phyloP scores from a whole-genome alignment of 2,329 filamentous ascomycete genomes.

The Colletotrichum sp. region DNA sequence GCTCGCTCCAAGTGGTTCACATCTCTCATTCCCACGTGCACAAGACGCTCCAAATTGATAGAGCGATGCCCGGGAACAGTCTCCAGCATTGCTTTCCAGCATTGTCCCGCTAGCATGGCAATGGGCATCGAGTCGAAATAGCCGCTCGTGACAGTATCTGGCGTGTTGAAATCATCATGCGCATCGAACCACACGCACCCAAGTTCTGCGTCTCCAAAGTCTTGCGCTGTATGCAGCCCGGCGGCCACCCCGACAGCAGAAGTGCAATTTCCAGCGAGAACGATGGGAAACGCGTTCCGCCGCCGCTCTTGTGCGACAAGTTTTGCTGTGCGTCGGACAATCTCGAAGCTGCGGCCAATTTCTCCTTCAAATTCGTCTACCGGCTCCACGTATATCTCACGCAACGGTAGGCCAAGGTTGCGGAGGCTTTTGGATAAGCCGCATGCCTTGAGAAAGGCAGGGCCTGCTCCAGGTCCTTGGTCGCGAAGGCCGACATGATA shows the following conservation, averaged over 20 bases:
- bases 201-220: background rate
- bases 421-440: background rate
- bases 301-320: background rate
- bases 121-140: conserved; percentile 34
- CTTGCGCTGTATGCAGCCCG: background rate
- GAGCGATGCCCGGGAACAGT: background rate
- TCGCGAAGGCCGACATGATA: background rate
- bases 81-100: conserved; percentile 23
- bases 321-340: background rate
- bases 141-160: conserved; percentile 26
- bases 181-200: background rate
- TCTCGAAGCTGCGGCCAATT: background rate
- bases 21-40: background rate
- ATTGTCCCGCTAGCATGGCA: conserved; percentile 28
- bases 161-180: conserved; percentile 24
- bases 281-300: background rate
- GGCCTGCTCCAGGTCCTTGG: background rate
- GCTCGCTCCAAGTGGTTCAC: background rate
- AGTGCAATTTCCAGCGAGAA: background rate
- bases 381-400: background rate
- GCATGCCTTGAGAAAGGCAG: background rate
- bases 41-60: background rate
- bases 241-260: background rate
- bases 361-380: background rate
- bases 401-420: background rate